Evolutionary conservation across 2,329 filamentous ascomycete genomes (phyloP).

Genomic region (Cryphonectria japonica): DNA sequence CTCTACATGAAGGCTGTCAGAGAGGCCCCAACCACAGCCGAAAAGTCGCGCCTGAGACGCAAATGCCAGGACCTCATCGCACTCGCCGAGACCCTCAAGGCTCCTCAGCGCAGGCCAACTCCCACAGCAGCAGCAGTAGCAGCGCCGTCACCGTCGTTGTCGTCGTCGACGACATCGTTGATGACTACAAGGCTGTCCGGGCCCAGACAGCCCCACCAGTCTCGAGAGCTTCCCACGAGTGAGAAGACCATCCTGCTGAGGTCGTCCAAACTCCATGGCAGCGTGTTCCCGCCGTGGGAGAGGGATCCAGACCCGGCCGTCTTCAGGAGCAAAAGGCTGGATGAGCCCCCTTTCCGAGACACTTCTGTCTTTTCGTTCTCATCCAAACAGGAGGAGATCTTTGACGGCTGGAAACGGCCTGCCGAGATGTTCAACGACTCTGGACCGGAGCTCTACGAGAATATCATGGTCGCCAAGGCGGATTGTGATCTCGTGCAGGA

Average conservation of each 20-base stretch:
- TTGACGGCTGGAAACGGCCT: conserved; percentile 83
- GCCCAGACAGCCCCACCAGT: conserved; percentile 46
- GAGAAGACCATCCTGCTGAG: conserved; percentile 79
- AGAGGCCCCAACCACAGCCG: conserved; percentile 60
- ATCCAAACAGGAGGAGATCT: conserved; percentile 71
- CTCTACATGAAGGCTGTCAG: conserved; percentile 77
- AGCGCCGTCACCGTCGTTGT: neutral
- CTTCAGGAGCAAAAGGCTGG: conserved; percentile 60
- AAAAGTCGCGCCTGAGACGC: conserved; percentile 67
- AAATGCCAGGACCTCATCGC: conserved; percentile 73
- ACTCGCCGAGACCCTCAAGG: conserved; percentile 77
- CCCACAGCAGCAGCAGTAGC: conserved; percentile 26
- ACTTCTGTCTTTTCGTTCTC: conserved; percentile 73
- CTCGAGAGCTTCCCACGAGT: conserved; percentile 64
- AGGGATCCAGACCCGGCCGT: conserved; percentile 60
- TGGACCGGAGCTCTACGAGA: conserved; percentile 20
- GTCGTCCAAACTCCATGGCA: conserved; percentile 80
- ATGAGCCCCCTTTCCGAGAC: conserved; percentile 69
- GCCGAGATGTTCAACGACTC: conserved; percentile 61
- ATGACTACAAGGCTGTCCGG: conserved; percentile 32
- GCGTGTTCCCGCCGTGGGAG: conserved; percentile 86
- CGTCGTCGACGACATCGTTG: conserved; percentile 9
- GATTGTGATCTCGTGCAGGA: conserved; percentile 90
- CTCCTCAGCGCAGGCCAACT: conserved; percentile 32
- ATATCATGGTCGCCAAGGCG: conserved; percentile 42